These are phyloP conservation scores for Clarireedia monteithiana DNA, from an alignment of 2,329 filamentous ascomycete genomes.

Conservation along the genomic window DNA sequence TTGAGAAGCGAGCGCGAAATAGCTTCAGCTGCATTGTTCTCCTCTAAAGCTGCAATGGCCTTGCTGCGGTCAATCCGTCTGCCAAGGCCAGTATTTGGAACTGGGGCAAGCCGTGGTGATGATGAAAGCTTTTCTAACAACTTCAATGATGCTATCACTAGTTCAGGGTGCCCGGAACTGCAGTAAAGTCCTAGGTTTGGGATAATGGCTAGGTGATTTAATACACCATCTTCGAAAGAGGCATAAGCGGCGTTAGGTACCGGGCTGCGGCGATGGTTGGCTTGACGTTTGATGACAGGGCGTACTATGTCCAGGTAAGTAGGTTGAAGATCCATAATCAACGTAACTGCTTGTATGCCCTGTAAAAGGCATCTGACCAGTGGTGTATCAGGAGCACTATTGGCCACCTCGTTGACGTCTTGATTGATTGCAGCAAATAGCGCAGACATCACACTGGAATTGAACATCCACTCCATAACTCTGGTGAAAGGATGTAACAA, in stretches of 20 bases:
- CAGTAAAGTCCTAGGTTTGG: conserved; percentile 82
- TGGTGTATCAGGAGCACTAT: conserved; percentile 68
- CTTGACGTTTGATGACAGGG: conserved; percentile 63
- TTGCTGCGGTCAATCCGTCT: conserved; percentile 58
- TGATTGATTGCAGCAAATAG: conserved; percentile 76
- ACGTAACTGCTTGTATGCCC: conserved; percentile 75
- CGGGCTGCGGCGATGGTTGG: conserved; percentile 47
- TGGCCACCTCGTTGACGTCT: conserved; percentile 63
- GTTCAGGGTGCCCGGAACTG: conserved; percentile 70
- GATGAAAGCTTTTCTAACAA: conserved; percentile 81
- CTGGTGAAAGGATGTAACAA: conserved; percentile 86
- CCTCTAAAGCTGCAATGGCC: conserved; percentile 77
- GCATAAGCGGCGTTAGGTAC: conserved; percentile 70
- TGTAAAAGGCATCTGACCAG: conserved; percentile 71
- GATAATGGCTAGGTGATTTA: conserved; percentile 71
- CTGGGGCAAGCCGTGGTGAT: conserved; percentile 51
- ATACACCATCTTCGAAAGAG: conserved; percentile 87
- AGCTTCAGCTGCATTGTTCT: conserved; percentile 60
- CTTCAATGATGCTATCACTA: conserved; percentile 73
- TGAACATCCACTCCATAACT: conserved; percentile 98
- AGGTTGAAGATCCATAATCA: conserved; percentile 77
- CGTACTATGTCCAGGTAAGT: conserved; percentile 88
- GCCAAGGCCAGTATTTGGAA: conserved; percentile 16
- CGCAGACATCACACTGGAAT: conserved; percentile 74
- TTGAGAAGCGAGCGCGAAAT: conserved; percentile 66